Conservation (phyloP, 176 grass and related monocot genomes). For the Bromus sterilis region DNA sequence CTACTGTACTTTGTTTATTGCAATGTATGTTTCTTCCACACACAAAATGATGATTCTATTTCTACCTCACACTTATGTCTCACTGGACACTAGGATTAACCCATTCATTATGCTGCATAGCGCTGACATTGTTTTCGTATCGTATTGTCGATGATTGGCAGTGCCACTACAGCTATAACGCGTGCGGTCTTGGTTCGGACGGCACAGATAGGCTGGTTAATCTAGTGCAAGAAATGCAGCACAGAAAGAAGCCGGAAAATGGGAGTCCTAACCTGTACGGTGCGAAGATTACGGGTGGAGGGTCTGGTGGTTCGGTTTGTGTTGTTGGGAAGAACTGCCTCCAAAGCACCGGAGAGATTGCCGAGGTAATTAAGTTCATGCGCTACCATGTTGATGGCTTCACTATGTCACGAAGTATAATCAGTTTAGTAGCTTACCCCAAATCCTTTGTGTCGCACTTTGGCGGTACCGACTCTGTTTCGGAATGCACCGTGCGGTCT, state of each 20-base stretch:
- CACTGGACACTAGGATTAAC: neutral
- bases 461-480: neutral
- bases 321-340: slow-evolving; percentile 54
- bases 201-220: slow-evolving; percentile 67
- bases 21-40: neutral
- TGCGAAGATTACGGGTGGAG: slow-evolving; percentile 74
- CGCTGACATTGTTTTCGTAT: neutral
- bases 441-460: neutral
- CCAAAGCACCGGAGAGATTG: slow-evolving; percentile 57
- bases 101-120: neutral
- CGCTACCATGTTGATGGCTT: neutral
- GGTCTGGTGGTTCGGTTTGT: slow-evolving; percentile 61
- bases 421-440: neutral
- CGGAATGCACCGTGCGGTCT: neutral
- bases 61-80: neutral
- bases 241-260: slow-evolving; percentile 7
- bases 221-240: slow-evolving; percentile 76
- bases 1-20: neutral
- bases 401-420: too few species aligned
- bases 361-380: slow-evolving; percentile 35
- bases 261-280: slow-evolving; percentile 40
- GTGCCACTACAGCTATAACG: slow-evolving; percentile 95
- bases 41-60: neutral
- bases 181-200: slow-evolving; percentile 79
- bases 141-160: slow-evolving; percentile 14